Base-by-base conservation (phyloP, 116 monocot genomes). In the Trichopus zeylanicus region DNA sequence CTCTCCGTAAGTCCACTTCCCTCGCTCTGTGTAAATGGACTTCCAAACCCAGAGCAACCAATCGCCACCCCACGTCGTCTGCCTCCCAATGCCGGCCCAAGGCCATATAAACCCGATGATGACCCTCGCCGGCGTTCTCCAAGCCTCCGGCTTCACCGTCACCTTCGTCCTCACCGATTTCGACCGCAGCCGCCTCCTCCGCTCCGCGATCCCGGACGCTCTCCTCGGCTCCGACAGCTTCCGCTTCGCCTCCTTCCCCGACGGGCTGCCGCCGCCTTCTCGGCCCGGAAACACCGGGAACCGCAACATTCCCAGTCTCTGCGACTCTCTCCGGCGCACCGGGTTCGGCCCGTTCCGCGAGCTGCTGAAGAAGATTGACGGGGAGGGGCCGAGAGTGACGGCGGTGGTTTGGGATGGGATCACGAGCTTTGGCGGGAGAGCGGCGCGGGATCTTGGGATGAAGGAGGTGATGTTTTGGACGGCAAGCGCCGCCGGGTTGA, bases 61-160 rank as follows among this genome's bases (percentile, higher is more conserved):
- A n/a, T n/a, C n/a, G n/a, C n/a, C n/a, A 22, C 24, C 51, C 7
- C 51, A 51, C 22, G 51, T 22, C 7, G 51, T 51, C 19, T 51
- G 51, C 20, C 20, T 51, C 8, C 51, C 51, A 22, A 51, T 51
- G 51, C 1, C 51, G 4, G 51, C 24, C 2, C 51, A 51, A 51
- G 51, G 51, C 51, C 51, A 51, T 24, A 16, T 51, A n/a, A 51
- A 51, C 21, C 51, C 51, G 3, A 51, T 24, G 51, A 20, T 51
- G 23, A 20, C 8, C 6, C 20, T 51, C 4, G 19, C 51, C 51
- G 22, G 8, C 5, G 8, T 51, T 6, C 51, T 51, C 10, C 51
- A 51, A n/a, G 19, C 51, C 21, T 8, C 19, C 9, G 51, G 51
- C 51, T 51, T 22, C 24, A 7, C 6, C 22, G 6, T 51, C 21